These are phyloP conservation scores for Gloeophyllum trabeum DNA, from an alignment of 768 basidiomycete genomes.

Conservation along the genomic window DNA sequence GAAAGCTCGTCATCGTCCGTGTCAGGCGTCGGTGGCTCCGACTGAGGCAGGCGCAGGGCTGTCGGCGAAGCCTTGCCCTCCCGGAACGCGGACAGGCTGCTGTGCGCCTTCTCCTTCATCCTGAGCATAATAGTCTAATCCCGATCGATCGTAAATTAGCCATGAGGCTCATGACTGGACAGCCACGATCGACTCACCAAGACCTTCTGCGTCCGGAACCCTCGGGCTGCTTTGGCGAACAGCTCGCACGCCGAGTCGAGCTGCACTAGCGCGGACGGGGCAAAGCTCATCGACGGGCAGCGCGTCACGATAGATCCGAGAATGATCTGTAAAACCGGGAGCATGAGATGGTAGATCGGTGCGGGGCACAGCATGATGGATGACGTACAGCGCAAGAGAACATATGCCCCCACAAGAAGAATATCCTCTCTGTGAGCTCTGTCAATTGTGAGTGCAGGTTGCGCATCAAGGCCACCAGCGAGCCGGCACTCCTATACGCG, in stretches of 20 bases:
- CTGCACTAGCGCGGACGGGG: constrained; percentile 63
- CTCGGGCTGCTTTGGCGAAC: constrained; percentile 56
- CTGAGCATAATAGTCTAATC: constrained; percentile 51
- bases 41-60: constrained; percentile 22
- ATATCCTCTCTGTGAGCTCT: constrained; percentile 52
- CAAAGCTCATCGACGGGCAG: constrained; percentile 71
- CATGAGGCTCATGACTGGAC: not conserved
- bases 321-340: constrained; percentile 34
- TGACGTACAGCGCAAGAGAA: constrained; percentile 58
- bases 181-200: constrained; percentile 37
- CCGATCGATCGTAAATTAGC: not conserved
- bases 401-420: constrained; percentile 37
- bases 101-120: constrained; percentile 55
- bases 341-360: not conserved
- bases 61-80: constrained; percentile 35
- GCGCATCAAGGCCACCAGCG: constrained; percentile 58
- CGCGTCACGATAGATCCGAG: constrained; percentile 68
- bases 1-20: constrained; percentile 55
- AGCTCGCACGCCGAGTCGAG: constrained; percentile 67
- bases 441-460: constrained; percentile 56
- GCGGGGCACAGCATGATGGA: constrained; percentile 7
- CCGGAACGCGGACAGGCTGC: constrained; percentile 50
- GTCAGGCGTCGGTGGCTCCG: constrained; percentile 30
- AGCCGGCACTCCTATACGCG: constrained; percentile 63
- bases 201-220: constrained; percentile 55